Conservation (phyloP, 345 rosid genomes). For the Boechera divaricarpa region DNA sequence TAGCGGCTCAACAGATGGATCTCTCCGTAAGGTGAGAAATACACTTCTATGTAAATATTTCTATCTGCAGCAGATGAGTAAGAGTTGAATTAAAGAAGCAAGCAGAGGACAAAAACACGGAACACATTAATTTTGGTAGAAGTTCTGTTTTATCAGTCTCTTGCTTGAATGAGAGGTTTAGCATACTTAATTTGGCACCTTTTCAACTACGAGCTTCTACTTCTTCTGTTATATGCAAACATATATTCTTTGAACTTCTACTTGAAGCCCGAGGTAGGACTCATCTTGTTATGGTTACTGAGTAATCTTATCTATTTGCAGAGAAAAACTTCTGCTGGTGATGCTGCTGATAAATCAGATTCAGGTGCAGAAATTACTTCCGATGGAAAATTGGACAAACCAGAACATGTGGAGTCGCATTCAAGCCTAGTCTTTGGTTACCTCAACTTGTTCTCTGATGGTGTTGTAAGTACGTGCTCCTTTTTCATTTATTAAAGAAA, state of each 20-base stretch:
- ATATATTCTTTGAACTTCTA: not conserved
- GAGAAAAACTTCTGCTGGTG: constrained; percentile 62
- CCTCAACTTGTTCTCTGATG: constrained; percentile 98
- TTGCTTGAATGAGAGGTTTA: constrained; percentile 11
- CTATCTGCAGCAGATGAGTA: not conserved
- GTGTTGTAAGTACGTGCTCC: constrained; percentile 81
- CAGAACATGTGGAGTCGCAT: constrained; percentile 52
- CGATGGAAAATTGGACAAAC: constrained; percentile 39
- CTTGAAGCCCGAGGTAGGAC: not conserved
- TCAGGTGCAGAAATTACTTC: constrained; percentile 44
- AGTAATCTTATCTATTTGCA: constrained; percentile 44
- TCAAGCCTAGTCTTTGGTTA: constrained; percentile 93
- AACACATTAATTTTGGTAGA: constrained; percentile 7
- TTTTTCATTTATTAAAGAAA: constrained; percentile 10
- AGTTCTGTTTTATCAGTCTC: constrained; percentile 3
- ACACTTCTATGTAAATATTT: constrained; percentile 7
- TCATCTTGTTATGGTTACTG: constrained; percentile 3
- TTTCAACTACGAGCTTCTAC: constrained; percentile 10
- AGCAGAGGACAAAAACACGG: not conserved
- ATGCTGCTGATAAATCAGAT: constrained; percentile 50
- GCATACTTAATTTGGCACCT: not conserved
- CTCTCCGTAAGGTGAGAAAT: constrained; percentile 75
- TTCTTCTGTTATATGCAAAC: constrained; percentile 23
- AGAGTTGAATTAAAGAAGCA: constrained; percentile 7
- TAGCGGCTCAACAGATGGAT: constrained; percentile 51